Percentiles rank a stretch among this genome's conserved stretches.
Conservation (phyloP, 2,329 filamentous ascomycete genomes). For the Gliomastix tumulicola region DNA sequence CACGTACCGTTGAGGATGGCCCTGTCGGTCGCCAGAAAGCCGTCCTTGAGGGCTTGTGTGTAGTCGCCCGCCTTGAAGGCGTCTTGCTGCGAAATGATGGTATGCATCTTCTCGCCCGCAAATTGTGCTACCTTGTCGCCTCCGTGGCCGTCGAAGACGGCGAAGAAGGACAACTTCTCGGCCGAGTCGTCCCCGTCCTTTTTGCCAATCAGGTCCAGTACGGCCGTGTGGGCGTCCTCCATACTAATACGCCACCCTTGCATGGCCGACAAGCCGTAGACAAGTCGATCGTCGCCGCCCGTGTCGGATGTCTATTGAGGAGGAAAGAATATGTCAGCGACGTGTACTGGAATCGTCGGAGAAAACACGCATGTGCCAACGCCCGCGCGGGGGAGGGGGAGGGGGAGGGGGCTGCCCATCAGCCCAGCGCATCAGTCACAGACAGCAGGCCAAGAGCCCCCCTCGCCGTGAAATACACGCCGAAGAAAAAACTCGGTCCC, state of each 20-base stretch:
- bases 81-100: conserved; percentile 92
- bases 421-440: no score
- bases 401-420: no score
- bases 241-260: conserved; percentile 99
- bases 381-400: no score
- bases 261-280: conserved; percentile 97
- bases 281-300: conserved; percentile 85
- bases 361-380: no score
- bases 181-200: conserved; percentile 55
- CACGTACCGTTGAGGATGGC: conserved; percentile 85
- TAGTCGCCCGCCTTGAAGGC: conserved; percentile 87
- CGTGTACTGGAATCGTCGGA: no score
- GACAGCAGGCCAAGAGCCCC: no score
- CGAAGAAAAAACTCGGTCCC: no score
- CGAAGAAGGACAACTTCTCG: conserved; percentile 86
- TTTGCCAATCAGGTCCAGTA: conserved; percentile 71
- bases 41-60: conserved; percentile 93
- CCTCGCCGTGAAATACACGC: no score
- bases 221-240: conserved; percentile 89
- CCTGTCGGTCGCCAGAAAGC: conserved; percentile 90
- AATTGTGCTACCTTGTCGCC: conserved; percentile 95
- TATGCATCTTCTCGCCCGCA: conserved; percentile 85
- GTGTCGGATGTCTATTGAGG: conserved; percentile 68
- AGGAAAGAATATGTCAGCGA: no score
- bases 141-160: conserved; percentile 95